These are phyloP conservation scores for Agapanthus africanus DNA, from an alignment of 106 monocot genomes.

Conservation along the genomic window DNA sequence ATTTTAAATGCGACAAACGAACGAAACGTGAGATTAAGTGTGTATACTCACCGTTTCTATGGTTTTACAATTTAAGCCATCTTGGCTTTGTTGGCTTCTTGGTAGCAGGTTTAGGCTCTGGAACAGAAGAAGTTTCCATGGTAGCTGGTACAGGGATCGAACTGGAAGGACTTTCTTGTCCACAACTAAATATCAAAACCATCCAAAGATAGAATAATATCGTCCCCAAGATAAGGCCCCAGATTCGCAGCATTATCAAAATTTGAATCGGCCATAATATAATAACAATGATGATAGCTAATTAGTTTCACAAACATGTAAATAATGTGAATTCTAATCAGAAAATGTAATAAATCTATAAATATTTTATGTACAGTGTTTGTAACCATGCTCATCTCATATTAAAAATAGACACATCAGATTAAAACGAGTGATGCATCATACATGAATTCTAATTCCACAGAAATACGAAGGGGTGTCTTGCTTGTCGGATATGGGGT, in stretches of 20 bases:
- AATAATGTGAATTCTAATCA: too few relatives aligned
- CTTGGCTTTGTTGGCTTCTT: slow-evolving; percentile 22
- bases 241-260: not conserved
- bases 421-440: too few relatives aligned
- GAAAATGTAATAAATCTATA: not conserved
- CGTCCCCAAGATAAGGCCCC: slow-evolving; percentile 9
- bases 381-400: too few relatives aligned
- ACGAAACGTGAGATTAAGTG: too few relatives aligned
- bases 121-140: not conserved
- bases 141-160: not conserved
- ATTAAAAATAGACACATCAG: too few relatives aligned
- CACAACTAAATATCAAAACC: slow-evolving; percentile 6
- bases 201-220: slow-evolving; percentile 7
- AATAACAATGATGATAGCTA: too few relatives aligned
- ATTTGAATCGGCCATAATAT: slow-evolving; percentile 2
- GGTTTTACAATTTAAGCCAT: slow-evolving; percentile 27
- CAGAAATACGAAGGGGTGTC: too few relatives aligned
- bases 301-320: not conserved
- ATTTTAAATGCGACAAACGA: too few relatives aligned
- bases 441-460: too few relatives aligned
- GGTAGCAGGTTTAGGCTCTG: slow-evolving; percentile 11
- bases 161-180: not conserved
- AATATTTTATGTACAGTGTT: too few relatives aligned
- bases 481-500: too few relatives aligned
- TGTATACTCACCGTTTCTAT: too few relatives aligned